These are phyloP conservation scores for Holtermannia corniformis DNA, from an alignment of 768 basidiomycete species.

Conservation along the genomic window DNA sequence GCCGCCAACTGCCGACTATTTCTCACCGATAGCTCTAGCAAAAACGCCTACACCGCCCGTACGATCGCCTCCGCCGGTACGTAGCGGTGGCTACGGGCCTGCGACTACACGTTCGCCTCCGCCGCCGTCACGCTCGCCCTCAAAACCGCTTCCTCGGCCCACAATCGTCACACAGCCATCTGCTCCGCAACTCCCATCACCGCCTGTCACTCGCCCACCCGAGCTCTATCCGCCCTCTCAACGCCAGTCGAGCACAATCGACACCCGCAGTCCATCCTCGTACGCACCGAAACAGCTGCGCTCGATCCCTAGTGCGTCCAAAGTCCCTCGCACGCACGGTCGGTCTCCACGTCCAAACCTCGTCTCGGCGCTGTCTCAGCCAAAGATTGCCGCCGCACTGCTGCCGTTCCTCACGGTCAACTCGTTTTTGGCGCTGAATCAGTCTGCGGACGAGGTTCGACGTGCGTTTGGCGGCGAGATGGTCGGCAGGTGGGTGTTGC, in stretches of 20 bases:
- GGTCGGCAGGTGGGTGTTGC: constrained; percentile 34
- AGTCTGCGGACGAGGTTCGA: constrained; percentile 20
- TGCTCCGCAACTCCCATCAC: background rate
- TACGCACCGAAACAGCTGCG: background rate
- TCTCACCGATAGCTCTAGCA: too few species aligned
- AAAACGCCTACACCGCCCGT: too few species aligned
- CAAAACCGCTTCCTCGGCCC: background rate
- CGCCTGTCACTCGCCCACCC: background rate
- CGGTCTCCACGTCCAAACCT: constrained; percentile 7
- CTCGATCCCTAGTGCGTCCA: background rate
- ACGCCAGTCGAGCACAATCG: background rate
- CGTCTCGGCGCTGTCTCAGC: constrained; percentile 5
- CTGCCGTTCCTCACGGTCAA: constrained; percentile 32
- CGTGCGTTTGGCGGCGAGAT: constrained; percentile 33
- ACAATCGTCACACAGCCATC: background rate
- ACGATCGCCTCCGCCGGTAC: too few species aligned
- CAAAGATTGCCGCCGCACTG: constrained; percentile 18
- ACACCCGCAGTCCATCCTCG: constrained; percentile 2
- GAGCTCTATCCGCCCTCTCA: background rate
- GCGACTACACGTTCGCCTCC: too few species aligned
- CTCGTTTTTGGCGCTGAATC: constrained; percentile 30
- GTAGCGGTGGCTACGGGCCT: too few species aligned
- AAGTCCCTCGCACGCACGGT: background rate
- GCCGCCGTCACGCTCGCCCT: background rate
- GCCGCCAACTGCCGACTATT: too few species aligned